Base-by-base conservation (phyloP, 192 early-diverging fungal species). In the Backusella mclennaniae region DNA sequence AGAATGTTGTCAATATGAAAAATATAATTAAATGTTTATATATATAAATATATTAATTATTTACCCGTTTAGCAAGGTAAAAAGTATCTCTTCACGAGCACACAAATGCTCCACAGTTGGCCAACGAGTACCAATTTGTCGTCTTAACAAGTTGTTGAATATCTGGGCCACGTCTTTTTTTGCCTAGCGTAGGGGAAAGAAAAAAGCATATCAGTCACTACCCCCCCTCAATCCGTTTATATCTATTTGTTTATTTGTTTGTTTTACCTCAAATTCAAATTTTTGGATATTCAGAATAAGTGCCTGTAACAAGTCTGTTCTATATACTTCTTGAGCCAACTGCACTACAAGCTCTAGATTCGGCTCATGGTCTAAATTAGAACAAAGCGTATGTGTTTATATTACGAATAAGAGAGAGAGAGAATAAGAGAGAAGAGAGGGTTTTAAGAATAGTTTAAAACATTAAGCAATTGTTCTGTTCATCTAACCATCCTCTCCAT, bases 111-210 rank as follows among this genome's bases (percentile, higher is more conserved):
- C 98, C 68, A 97, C 94, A 0, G 97, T 99, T 14, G 98, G 98
- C 79, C 94, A 95, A 72, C 97, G 90, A 6, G 95, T 90, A 52
- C 96, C 97, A 78, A 98, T 95, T 82, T 96, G 94, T 76, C 98
- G 88, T 76, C 97, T 89, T 66, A 99, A 88, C 68, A 99, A 89
- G 75, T 96, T 97, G 81, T 97, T 97, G 85, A 99, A 99, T 75
- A 99, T 98, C 80, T 95, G 93, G 74, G 95, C 92, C 29, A 98
- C 97, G 78, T 99, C 98, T 87, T 99, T 99, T 81, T 95, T 94
- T 70, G 95, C 95, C 92, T 93, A 66, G 39, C 59, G 19, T 49
- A 52, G 29, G 73, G 49, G 81, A 26, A 81, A 71, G 11, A 49
- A 49, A 21, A 17, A n/a, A 6, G 6, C 17, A 1, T n/a, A 69